These are phyloP conservation scores for Brassica carinata DNA, from an alignment of 345 rosid species.

Conservation along the genomic window DNA sequence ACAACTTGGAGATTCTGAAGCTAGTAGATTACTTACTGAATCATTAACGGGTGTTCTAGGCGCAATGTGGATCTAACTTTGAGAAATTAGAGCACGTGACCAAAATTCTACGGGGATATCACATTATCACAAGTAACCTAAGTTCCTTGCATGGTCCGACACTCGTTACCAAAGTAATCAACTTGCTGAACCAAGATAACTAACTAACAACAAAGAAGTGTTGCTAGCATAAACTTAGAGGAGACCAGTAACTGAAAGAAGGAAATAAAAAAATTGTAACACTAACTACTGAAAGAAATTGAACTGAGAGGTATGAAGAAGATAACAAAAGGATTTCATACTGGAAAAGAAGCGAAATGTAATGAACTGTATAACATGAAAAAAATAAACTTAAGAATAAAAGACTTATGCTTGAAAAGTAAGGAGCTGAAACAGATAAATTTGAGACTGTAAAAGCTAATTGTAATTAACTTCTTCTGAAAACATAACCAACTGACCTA, in stretches of 20 bases:
- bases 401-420: slow-evolving; percentile 37
- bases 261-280: slow-evolving; percentile 6
- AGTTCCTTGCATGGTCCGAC: neutral
- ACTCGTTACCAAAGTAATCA: slow-evolving; percentile 5
- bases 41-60: neutral
- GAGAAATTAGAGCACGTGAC: neutral
- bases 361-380: slow-evolving; percentile 41
- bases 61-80: neutral
- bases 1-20: slow-evolving; percentile 19
- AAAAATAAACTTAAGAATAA: slow-evolving; percentile 23
- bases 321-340: slow-evolving; percentile 27
- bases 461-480: slow-evolving; percentile 53
- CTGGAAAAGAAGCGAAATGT: slow-evolving; percentile 32
- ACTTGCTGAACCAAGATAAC: slow-evolving; percentile 8
- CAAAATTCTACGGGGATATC: neutral
- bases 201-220: neutral
- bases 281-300: slow-evolving; percentile 8
- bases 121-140: slow-evolving; percentile 4
- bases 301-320: slow-evolving; percentile 33
- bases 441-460: slow-evolving; percentile 60
- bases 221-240: neutral
- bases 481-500: slow-evolving; percentile 96
- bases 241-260: slow-evolving; percentile 5
- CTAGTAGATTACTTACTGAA: slow-evolving; percentile 6
- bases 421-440: slow-evolving; percentile 52